Conservation (phyloP, 306 rosid genomes). For the Phaseolus lunatus region DNA sequence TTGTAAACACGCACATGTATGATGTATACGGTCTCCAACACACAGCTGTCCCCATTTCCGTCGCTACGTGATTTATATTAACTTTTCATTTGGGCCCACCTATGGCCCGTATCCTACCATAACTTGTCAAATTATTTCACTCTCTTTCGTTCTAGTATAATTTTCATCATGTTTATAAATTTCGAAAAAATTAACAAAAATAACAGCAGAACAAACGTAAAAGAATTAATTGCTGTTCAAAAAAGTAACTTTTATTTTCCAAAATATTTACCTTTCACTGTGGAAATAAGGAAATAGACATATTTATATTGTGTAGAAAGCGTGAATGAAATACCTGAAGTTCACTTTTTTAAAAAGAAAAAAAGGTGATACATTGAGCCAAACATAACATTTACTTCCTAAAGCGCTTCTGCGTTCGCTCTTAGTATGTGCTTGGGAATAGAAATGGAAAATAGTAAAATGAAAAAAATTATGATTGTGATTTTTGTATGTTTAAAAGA, state of each 20-base stretch:
- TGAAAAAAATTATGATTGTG: no score
- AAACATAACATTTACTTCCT: neutral
- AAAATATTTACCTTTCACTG: no score
- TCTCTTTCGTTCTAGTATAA: neutral
- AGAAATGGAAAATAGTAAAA: neutral
- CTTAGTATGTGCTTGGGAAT: neutral
- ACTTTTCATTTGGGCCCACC: constrained; percentile 57
- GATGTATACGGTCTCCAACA: constrained; percentile 47
- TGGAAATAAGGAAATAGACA: no score
- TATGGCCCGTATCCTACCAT: constrained; percentile 25
- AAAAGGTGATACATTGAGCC: neutral
- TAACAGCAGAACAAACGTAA: no score
- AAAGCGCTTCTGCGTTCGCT: neutral
- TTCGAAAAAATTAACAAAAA: no score
- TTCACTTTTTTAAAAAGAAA: no score
- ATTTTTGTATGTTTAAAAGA: no score
- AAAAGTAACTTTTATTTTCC: no score
- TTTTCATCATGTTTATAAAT: neutral
- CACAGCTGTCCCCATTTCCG: constrained; percentile 51
- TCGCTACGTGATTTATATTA: constrained; percentile 40
- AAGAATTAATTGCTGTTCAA: no score
- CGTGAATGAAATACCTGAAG: no score
- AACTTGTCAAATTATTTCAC: constrained; percentile 33
- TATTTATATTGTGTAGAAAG: no score
- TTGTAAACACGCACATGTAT: constrained; percentile 13